These are phyloP conservation scores for Fusarium nanum DNA, from an alignment of 2,329 filamentous ascomycete genomes.

Conservation along the genomic window DNA sequence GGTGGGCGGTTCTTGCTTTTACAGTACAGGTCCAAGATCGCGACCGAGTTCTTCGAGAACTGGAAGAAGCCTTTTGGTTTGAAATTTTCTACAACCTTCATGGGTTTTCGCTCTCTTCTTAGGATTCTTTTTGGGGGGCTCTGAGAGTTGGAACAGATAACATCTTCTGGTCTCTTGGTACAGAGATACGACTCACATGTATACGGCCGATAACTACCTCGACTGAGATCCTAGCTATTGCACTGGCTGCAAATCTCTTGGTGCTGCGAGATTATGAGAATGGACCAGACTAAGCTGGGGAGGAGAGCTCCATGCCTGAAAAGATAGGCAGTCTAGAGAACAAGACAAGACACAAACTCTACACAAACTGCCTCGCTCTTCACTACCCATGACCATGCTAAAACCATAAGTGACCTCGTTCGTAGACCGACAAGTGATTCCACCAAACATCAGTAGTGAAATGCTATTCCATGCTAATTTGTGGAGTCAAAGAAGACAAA, in stretches of 20 bases:
- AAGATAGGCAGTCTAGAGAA: neutral
- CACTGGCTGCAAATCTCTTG: neutral
- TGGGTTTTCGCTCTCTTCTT: neutral
- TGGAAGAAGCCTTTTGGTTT: neutral
- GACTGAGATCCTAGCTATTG: neutral
- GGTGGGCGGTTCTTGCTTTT: too few relatives aligned
- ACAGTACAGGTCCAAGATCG: too few relatives aligned
- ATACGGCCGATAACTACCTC: neutral
- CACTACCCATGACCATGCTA: neutral
- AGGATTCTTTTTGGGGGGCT: neutral
- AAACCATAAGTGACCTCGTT: neutral
- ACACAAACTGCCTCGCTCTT: neutral
- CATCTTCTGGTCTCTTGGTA: neutral
- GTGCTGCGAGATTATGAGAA: neutral
- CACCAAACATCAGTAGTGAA: neutral
- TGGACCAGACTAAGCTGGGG: neutral
- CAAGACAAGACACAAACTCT: neutral
- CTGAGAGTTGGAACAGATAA: neutral
- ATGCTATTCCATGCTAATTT: neutral
- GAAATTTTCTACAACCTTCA: neutral
- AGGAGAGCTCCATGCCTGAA: neutral
- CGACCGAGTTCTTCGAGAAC: neutral
- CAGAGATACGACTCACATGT: neutral
- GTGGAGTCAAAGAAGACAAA: neutral
- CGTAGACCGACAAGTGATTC: neutral